Conservation (phyloP, 768 basidiomycete species). For the Tricholoma flavovirens region DNA sequence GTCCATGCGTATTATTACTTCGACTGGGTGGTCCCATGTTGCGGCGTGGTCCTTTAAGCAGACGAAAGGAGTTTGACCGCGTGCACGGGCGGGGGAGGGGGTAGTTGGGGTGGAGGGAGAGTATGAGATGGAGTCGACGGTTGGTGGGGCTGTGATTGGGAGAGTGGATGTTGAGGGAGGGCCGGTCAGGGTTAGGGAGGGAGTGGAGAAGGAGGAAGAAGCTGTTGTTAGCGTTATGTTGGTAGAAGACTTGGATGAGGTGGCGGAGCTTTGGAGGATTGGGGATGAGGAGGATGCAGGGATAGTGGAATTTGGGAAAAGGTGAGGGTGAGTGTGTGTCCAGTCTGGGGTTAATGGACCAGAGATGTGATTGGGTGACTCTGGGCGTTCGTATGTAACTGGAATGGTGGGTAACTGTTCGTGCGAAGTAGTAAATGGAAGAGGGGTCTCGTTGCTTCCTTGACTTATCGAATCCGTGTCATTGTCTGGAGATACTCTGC, state of each 20-base stretch:
- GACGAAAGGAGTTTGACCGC: slow-evolving; percentile 57
- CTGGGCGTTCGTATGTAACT: neutral
- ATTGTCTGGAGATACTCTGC: slow-evolving; percentile 10
- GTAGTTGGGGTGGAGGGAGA: slow-evolving; percentile 9
- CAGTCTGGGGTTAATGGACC: slow-evolving; percentile 12
- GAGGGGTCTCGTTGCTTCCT: slow-evolving; percentile 1
- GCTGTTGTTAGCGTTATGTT: neutral
- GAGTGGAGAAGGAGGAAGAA: neutral
- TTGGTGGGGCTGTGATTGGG: neutral
- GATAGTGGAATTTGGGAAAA: slow-evolving; percentile 9
- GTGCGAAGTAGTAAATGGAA: slow-evolving; percentile 3
- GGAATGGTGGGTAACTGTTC: slow-evolving; percentile 1
- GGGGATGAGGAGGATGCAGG: slow-evolving; percentile 6
- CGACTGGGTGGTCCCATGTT: slow-evolving; percentile 53
- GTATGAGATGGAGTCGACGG: neutral
- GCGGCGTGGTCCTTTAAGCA: slow-evolving; percentile 61
- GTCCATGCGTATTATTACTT: slow-evolving; percentile 52
- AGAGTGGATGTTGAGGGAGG: slow-evolving; percentile 6
- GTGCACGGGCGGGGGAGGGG: slow-evolving; percentile 26
- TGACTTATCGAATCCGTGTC: slow-evolving; percentile 7
- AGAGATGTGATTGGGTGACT: neutral
- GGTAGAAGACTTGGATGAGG: slow-evolving; percentile 3
- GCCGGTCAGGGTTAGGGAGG: slow-evolving; percentile 6
- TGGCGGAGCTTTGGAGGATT: slow-evolving; percentile 2
- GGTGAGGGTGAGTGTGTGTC: slow-evolving; percentile 8